Conservation (phyloP, 140 eudicot genomes). For the Bidens hawaiensis region DNA sequence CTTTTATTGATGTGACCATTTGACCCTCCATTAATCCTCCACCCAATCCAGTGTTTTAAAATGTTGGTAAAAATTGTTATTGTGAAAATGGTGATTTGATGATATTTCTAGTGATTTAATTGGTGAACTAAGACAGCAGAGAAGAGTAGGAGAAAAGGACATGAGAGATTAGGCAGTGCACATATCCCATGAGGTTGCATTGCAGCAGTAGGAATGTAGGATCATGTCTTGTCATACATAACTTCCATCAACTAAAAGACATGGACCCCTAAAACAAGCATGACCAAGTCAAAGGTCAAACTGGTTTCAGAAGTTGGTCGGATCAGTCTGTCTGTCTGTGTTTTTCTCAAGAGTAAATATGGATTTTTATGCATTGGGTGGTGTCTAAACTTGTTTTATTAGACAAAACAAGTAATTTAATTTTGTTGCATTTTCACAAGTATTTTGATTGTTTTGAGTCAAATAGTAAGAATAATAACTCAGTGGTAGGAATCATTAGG, state of each 20-base stretch:
- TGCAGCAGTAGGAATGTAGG: conserved; percentile 4
- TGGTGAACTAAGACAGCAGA: neutral
- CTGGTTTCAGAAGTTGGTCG: neutral
- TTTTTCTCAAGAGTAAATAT: neutral
- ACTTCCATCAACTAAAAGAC: conserved; percentile 21
- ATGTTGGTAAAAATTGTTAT: neutral
- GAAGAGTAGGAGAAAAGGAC: conserved; percentile 17
- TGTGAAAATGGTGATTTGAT: neutral
- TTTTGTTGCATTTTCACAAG: neutral
- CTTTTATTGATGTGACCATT: too few species aligned
- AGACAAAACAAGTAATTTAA: neutral
- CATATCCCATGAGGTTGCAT: conserved; percentile 17
- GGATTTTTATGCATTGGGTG: neutral
- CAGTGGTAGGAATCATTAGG: neutral
- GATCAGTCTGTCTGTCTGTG: neutral
- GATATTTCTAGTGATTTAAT: neutral
- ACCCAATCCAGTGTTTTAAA: neutral
- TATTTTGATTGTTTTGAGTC: neutral
- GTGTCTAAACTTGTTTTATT: conserved; percentile 5
- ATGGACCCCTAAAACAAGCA: neutral
- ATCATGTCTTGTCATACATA: conserved; percentile 8
- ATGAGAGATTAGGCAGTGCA: conserved; percentile 8
- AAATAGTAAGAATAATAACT: neutral
- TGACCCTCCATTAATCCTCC: neutral
- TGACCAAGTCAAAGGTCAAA: conserved; percentile 4